Percentiles rank a stretch among this genome's conserved stretches.
phyloP scores from a whole-genome alignment of 2,329 filamentous ascomycete species.

The Aspergillus sp. region DNA sequence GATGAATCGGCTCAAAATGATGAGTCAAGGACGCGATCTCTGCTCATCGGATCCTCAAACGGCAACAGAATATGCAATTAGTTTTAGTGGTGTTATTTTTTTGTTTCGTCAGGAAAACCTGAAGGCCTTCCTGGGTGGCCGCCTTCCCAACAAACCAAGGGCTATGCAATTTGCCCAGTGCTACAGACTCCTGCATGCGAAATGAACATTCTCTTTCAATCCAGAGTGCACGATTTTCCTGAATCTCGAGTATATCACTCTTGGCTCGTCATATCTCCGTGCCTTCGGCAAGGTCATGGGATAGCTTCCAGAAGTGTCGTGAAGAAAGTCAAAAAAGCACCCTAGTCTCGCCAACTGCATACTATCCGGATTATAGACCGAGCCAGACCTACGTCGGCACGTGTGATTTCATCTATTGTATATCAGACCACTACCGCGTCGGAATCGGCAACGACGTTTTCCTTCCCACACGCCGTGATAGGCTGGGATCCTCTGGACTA shows the following conservation, averaged over 20 bases:
- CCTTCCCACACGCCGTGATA: constrained; percentile 1
- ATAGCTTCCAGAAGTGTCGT: background rate
- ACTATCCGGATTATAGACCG: background rate
- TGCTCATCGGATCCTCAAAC: background rate
- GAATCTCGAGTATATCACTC: background rate
- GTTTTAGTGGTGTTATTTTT: background rate
- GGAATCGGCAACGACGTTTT: background rate
- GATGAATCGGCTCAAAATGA: background rate
- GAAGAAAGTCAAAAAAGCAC: background rate
- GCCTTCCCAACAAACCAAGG: background rate
- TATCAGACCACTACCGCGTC: constrained; percentile 10
- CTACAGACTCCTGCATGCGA: background rate
- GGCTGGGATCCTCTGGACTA: background rate
- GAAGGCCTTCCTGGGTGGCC: too few relatives aligned
- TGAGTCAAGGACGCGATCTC: constrained; percentile 2
- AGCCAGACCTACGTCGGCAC: constrained; percentile 11
- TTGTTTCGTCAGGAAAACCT: background rate
- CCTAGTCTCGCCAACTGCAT: background rate
- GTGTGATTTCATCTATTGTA: constrained; percentile 7
- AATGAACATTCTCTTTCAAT: background rate
- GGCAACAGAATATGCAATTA: background rate
- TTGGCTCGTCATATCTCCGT: background rate
- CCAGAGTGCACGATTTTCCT: background rate
- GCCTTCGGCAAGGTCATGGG: background rate
- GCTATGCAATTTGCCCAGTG: background rate